Base-by-base conservation (phyloP, 2,329 filamentous ascomycete genomes). In the Trichoderma afroharzianum region DNA sequence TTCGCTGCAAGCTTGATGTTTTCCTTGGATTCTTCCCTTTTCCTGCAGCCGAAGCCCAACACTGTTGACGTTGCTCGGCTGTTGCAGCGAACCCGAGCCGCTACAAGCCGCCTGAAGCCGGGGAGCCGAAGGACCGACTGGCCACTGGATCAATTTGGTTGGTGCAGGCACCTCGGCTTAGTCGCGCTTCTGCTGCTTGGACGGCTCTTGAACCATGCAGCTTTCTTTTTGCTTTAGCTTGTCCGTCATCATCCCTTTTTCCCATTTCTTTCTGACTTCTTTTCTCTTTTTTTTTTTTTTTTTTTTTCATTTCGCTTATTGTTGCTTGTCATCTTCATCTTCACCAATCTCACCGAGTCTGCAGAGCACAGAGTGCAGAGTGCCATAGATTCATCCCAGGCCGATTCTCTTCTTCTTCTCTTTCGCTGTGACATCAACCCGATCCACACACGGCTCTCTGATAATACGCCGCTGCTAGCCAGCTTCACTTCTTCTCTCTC, bases 71-170 rank as follows among this genome's bases (percentile, higher is more conserved):
- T 55, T 18, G 15, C 64, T 66, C 58, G 68, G 68, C 50, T 71
- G 32, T 71, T 67, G 68, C 69, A 70, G 72, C 70, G 53, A 33
- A 39, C 21, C 36, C 72, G 77, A 77, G 74, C 82, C 84, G 85
- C 78, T 39, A 76, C 70, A 83, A 86, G 79, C 85, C 85, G 85
- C 75, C 71, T 78, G 73, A 80, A 85, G 21, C 61, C 57, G 58
- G 59, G 61, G 68, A 67, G 68, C 68, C 50, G 47, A 59, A 63
- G 24, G 68, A 30, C 33, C 33, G 33, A 36, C 33, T 36, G 33
- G 14, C 33, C 33, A 36, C 32, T 33, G 32, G 32, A 33, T 12
- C 32, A 33, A 33, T 33, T 33, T 33, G 32, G 32, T 33, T 33
- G 32, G 33, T 36, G 14, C 6, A 36, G 33, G 33, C 59, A 63